Evolutionary conservation across 2,329 filamentous ascomycete genomes (phyloP), one percentile per base, ranked within the genome.

Genomic region (Penicillium sp.): DNA sequence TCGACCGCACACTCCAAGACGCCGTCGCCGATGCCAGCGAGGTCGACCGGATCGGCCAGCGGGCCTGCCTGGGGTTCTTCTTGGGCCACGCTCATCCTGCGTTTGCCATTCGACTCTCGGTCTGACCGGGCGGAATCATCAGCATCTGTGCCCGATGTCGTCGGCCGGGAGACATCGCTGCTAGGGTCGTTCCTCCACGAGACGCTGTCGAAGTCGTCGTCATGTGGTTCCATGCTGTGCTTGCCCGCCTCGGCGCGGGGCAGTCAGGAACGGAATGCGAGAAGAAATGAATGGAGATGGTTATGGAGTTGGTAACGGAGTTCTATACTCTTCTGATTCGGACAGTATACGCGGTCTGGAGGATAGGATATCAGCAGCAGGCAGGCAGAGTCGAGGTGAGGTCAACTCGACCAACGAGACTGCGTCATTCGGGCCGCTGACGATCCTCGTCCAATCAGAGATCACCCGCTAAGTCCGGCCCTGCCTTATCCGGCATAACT

Each of bases 1-100:
- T 85, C 84, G 18, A 99, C 93, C 18, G 79, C 85, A 71, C 92
- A 97, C 68, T 96, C 89, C 45, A 99, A 81, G 56, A 84, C 82
- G 63, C 95, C 93, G 63, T 85, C 80, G 38, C 80, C 82, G 59
- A 87, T 87, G 54, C 89, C 78, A 47, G 84, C 84, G 52, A 85
- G 74, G 66, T 89, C 86, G 57, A 81, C 77, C 24, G 76, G 72
- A 53, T 82, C 79, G 40, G 80, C 78, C 59, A 80, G 70, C 28
- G 77, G 68, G 18, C 76, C 80, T 21, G 78, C 77, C 66, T 80
- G 78, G 57, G 71, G 70, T 69, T 76, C 71, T 69, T 77, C 72
- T 63, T 69, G 68, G 18, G 72, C 68, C 58, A 74, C 70, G 69
- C 73, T 75, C 74, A 76, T 68, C 72, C 67, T 73, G 69, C 74